These are phyloP conservation scores for Dorcoceras hygrometricum DNA, from an alignment of 257 asterid species.

Conservation along the genomic window DNA sequence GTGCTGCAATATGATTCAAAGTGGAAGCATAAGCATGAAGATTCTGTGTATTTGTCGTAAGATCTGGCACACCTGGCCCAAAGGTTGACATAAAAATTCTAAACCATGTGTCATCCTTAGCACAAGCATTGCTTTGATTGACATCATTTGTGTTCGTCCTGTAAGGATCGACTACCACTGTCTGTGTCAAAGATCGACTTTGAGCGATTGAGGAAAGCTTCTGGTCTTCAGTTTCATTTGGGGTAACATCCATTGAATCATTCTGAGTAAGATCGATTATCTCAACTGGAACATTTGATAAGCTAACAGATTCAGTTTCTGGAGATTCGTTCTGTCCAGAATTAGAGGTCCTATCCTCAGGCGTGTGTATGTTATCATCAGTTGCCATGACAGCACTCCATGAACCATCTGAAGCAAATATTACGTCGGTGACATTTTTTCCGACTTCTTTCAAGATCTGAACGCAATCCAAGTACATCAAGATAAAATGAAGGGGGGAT, in stretches of 20 bases:
- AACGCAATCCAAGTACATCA: background rate
- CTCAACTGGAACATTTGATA: slow-evolving; percentile 23
- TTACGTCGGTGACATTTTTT: slow-evolving; percentile 41
- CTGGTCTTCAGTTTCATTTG: slow-evolving; percentile 36
- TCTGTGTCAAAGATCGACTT: slow-evolving; percentile 25
- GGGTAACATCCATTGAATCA: slow-evolving; percentile 27
- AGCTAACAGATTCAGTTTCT: slow-evolving; percentile 26
- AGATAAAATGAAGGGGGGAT: background rate
- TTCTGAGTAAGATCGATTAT: slow-evolving; percentile 54
- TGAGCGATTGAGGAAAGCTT: slow-evolving; percentile 28
- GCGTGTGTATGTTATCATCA: slow-evolving; percentile 33
- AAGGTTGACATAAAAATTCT: slow-evolving; percentile 41
- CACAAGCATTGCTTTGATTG: slow-evolving; percentile 23
- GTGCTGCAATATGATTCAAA: slow-evolving; percentile 16
- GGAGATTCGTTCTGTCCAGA: slow-evolving; percentile 25
- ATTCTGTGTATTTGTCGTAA: slow-evolving; percentile 22
- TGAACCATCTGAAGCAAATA: slow-evolving; percentile 54
- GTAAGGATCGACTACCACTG: slow-evolving; percentile 12
- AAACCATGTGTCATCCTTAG: slow-evolving; percentile 44
- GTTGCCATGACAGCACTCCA: slow-evolving; percentile 48
- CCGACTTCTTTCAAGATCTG: slow-evolving; percentile 62
- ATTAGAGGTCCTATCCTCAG: slow-evolving; percentile 26
- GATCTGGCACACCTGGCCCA: slow-evolving; percentile 25
- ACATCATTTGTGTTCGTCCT: slow-evolving; percentile 19
- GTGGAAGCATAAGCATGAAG: slow-evolving; percentile 26